Conservation (phyloP, 495 filamentous ascomycete species). For the Tricharina praecox region DNA sequence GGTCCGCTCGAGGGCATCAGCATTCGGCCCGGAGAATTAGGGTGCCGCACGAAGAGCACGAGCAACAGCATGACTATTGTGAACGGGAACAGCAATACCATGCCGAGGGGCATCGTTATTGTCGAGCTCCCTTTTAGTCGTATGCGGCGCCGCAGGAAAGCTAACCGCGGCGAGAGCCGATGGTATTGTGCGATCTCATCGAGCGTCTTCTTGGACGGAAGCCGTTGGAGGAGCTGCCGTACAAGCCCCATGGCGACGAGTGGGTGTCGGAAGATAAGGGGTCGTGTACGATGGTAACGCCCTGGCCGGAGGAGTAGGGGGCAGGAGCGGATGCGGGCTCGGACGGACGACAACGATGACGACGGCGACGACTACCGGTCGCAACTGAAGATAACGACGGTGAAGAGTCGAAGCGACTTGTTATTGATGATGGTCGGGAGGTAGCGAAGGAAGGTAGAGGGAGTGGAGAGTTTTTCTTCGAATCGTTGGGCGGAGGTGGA, state of each 20-base stretch:
- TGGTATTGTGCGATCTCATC: constrained; percentile 42
- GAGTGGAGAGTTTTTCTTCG: no score
- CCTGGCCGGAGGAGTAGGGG: not conserved
- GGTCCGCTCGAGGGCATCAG: constrained; percentile 80
- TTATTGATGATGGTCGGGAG: no score
- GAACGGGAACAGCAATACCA: constrained; percentile 82
- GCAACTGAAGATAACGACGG: no score
- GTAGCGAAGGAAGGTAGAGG: no score
- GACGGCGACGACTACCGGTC: no score
- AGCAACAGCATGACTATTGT: constrained; percentile 84
- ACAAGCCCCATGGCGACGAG: constrained; percentile 40
- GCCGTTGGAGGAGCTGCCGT: constrained; percentile 45
- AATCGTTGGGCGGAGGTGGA: no score
- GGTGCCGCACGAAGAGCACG: constrained; percentile 77
- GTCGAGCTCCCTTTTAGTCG: constrained; percentile 86
- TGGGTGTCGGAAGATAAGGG: constrained; percentile 1
- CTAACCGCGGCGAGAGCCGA: constrained; percentile 41
- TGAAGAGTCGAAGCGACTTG: no score
- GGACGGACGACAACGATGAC: no score
- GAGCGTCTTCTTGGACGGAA: constrained; percentile 43
- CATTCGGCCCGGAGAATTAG: constrained; percentile 62
- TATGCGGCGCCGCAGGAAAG: constrained; percentile 76
- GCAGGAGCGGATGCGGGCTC: no score
- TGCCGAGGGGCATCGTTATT: constrained; percentile 82
- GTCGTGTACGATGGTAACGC: no score